A percentile compares a stretch with the other conserved stretches of the same genome.
phyloP scores from a whole-genome alignment of 2,329 filamentous ascomycete genomes.

The Pseudogymnoascus pannorum region DNA sequence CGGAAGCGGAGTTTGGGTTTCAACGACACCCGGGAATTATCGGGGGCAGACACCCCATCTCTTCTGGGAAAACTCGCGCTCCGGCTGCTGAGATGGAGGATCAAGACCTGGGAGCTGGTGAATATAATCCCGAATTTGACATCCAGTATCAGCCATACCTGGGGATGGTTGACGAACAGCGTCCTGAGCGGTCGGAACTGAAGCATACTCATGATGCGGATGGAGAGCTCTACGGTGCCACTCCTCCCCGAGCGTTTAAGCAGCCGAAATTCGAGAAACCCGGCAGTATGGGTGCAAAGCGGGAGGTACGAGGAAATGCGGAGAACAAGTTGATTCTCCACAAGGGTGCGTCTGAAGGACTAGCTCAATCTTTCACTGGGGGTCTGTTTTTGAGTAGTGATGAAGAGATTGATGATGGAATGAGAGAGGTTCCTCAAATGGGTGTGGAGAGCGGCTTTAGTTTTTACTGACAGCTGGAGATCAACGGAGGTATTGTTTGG shows the following conservation, averaged over 20 bases:
- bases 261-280: not conserved
- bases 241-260: not conserved
- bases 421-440: not conserved
- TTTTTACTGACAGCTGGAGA: not conserved
- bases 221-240: not conserved
- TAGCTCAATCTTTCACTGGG: not conserved
- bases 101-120: not conserved
- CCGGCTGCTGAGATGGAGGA: not conserved
- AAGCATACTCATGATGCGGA: not conserved
- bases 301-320: not conserved
- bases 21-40: not conserved
- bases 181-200: not conserved
- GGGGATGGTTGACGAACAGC: not conserved
- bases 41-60: not conserved
- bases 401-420: not conserved
- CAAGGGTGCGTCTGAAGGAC: not conserved
- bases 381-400: not conserved
- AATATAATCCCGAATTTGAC: not conserved
- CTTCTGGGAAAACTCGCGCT: too few species aligned
- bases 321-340: not conserved
- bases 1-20: not conserved
- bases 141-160: not conserved
- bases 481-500: not conserved
- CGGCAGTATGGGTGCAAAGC: too few species aligned
- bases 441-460: not conserved